Conservation (phyloP, 805 yeast genomes). For the Saturnispora gosingensis region DNA sequence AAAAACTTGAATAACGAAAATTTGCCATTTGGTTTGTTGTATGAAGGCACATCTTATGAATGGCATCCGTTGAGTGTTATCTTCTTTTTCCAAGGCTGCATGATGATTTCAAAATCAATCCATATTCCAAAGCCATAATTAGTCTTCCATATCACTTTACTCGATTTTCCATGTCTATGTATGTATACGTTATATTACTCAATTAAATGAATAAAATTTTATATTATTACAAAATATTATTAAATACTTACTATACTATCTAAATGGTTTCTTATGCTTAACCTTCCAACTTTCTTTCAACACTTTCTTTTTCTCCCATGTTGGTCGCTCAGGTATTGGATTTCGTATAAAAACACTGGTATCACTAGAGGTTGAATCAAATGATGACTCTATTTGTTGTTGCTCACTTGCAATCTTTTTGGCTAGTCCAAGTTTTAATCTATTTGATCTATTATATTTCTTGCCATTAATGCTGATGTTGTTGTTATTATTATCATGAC, state of each 20-base stretch:
- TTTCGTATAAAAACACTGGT: constrained; percentile 1
- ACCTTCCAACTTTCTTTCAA: constrained; percentile 16
- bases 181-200: not conserved
- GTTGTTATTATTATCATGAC: not conserved
- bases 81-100: constrained; percentile 76
- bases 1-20: constrained; percentile 32
- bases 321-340: not conserved
- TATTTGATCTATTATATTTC: not conserved
- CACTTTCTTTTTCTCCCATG: not conserved
- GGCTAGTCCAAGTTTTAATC: constrained; percentile 8
- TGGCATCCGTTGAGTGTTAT: constrained; percentile 61
- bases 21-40: constrained; percentile 59
- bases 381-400: constrained; percentile 2
- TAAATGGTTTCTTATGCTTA: constrained; percentile 21
- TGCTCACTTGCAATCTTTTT: constrained; percentile 1
- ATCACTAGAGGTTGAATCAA: constrained; percentile 7
- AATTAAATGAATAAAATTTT: not conserved
- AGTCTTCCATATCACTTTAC: not conserved
- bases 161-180: not conserved
- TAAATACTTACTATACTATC: constrained; percentile 7
- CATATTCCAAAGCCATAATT: constrained; percentile 75
- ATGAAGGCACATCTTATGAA: constrained; percentile 50
- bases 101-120: constrained; percentile 83
- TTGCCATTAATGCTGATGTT: not conserved
- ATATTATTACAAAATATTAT: not conserved